phyloP scores from a whole-genome alignment of 805 yeast genomes.

The Yarrowia sp. region DNA sequence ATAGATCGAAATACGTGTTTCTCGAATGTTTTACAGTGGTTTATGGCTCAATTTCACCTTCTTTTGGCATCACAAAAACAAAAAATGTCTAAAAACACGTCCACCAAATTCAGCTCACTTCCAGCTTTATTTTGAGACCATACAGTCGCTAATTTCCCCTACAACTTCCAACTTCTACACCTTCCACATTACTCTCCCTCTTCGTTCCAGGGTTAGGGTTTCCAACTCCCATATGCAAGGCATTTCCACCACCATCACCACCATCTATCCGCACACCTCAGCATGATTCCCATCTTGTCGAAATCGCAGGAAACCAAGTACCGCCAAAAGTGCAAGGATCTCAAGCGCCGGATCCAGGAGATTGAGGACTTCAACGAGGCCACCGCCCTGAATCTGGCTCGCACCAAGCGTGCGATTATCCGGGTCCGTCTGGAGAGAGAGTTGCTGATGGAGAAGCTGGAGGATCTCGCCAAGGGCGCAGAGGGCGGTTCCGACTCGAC shows the following conservation, averaged over 20 bases:
- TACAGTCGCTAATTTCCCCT: no score
- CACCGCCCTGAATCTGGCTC: slow-evolving; percentile 68
- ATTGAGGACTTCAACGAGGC: slow-evolving; percentile 76
- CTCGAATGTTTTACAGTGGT: no score
- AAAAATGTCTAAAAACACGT: no score
- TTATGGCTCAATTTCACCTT: no score
- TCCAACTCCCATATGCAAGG: background rate
- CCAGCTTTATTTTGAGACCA: no score
- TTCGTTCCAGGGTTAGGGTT: background rate
- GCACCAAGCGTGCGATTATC: slow-evolving; percentile 73
- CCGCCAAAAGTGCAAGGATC: slow-evolving; percentile 66
- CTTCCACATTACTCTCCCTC: no score
- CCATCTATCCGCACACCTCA: background rate
- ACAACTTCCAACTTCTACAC: no score
- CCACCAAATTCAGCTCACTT: no score
- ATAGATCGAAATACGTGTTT: no score
- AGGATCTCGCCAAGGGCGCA: slow-evolving; percentile 41
- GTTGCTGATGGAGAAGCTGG: slow-evolving; percentile 74
- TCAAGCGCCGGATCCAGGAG: slow-evolving; percentile 65
- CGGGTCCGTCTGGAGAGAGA: slow-evolving; percentile 81
- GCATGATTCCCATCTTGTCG: slow-evolving; percentile 25
- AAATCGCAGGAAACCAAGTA: slow-evolving; percentile 42
- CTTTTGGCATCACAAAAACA: no score
- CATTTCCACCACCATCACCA: slow-evolving; percentile 7
- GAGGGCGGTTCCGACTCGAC: slow-evolving; percentile 31